Evolutionary conservation across 129 eudicot genomes (phyloP).

Genomic region (Gnaphalium uliginosum): DNA sequence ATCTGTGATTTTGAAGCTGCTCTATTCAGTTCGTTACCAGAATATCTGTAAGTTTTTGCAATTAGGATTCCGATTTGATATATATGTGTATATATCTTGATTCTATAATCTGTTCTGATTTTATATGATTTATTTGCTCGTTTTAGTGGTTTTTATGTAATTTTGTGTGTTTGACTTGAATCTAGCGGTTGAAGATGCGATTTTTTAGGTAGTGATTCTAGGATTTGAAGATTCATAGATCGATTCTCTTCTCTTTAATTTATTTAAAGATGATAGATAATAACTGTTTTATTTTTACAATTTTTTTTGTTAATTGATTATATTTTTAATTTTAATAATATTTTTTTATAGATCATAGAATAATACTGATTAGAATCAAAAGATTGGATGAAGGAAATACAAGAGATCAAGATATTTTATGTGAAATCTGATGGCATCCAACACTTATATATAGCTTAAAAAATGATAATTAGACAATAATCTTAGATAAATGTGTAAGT

Average conservation of each 20-base stretch:
- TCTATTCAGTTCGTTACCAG: constrained; percentile 7
- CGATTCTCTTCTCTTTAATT: neutral
- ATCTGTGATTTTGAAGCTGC: constrained; percentile 23
- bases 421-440: too few relatives aligned
- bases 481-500: neutral
- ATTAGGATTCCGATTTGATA: neutral
- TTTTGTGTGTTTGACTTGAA: constrained; percentile 29
- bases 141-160: neutral
- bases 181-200: constrained; percentile 28
- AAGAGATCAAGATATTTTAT: neutral
- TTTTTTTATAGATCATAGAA: neutral
- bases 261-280: neutral
- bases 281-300: neutral
- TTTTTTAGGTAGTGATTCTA: constrained; percentile 7
- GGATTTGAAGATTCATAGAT: constrained; percentile 21
- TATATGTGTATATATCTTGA: neutral
- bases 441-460: too few relatives aligned
- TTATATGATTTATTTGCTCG: neutral
- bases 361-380: too few relatives aligned
- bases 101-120: constrained; percentile 11
- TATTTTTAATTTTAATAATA: neutral
- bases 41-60: constrained; percentile 30
- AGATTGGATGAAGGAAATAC: neutral
- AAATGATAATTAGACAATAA: neutral
- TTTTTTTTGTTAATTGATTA: neutral